phyloP scores from a whole-genome alignment of 202 grass and related monocot species.

The Zizania palustris region DNA sequence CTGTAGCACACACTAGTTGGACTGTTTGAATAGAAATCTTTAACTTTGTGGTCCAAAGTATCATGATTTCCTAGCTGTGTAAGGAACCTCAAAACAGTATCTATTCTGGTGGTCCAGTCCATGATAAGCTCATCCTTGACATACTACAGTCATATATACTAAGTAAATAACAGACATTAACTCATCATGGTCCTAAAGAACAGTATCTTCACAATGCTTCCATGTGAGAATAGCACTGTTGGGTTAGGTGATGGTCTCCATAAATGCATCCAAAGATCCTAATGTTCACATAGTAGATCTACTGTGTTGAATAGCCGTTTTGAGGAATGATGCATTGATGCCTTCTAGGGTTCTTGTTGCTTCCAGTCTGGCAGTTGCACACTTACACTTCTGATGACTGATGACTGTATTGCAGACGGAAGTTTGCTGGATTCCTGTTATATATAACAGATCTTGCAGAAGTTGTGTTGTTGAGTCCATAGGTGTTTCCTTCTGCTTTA shows the following conservation, averaged over 20 bases:
- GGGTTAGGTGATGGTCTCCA: conserved; percentile 53
- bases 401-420: too few species aligned
- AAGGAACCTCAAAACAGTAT: conserved; percentile 33
- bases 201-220: conserved; percentile 47
- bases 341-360: conserved; percentile 39
- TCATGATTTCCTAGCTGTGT: conserved; percentile 36
- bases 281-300: conserved; percentile 41
- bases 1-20: conserved; percentile 18
- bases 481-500: conserved; percentile 21
- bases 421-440: too few species aligned
- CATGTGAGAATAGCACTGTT: conserved; percentile 51
- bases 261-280: conserved; percentile 42
- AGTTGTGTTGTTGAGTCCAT: conserved; percentile 14
- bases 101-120: conserved; percentile 46
- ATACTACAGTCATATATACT: conserved; percentile 9
- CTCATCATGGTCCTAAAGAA: conserved; percentile 40
- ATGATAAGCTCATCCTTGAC: conserved; percentile 18
- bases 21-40: neutral
- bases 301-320: conserved; percentile 27
- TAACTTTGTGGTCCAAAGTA: conserved; percentile 42
- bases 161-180: neutral
- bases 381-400: conserved; percentile 15
- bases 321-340: conserved; percentile 8
- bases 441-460: conserved; percentile 8
- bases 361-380: conserved; percentile 44